Percentiles rank a stretch among this genome's conserved stretches.
These are phyloP conservation scores for Sporothrix brasiliensis DNA, from an alignment of 2,329 filamentous ascomycete species.

Conservation along the genomic window DNA sequence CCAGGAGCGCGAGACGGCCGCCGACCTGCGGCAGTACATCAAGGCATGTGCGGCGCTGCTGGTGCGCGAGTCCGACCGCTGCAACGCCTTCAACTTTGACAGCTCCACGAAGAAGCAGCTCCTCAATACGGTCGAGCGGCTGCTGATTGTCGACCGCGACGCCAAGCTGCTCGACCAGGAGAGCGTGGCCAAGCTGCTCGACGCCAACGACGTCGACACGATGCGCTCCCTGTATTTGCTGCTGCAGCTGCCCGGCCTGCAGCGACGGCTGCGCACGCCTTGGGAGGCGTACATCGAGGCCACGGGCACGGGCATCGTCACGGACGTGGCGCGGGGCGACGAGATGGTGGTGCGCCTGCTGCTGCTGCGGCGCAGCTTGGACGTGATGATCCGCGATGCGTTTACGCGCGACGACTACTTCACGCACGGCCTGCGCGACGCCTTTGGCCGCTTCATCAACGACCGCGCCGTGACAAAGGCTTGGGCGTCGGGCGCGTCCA, in stretches of 20 bases:
- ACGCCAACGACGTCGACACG: constrained; percentile 68
- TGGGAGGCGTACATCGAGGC: constrained; percentile 80
- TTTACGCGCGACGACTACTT: constrained; percentile 79
- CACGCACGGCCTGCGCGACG: constrained; percentile 75
- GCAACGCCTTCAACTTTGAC: constrained; percentile 80
- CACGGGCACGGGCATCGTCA: constrained; percentile 75
- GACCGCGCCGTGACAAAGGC: constrained; percentile 68
- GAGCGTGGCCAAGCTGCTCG: constrained; percentile 72
- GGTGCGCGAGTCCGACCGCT: constrained; percentile 71
- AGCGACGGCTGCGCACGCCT: constrained; percentile 67
- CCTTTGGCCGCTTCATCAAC: constrained; percentile 91
- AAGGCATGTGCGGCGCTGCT: constrained; percentile 69
- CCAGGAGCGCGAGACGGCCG: constrained; percentile 60
- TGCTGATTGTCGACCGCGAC: constrained; percentile 70
- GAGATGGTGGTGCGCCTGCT: constrained; percentile 86
- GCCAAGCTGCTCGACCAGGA: constrained; percentile 65
- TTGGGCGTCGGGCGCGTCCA: constrained; percentile 83
- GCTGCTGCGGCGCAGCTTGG: constrained; percentile 76
- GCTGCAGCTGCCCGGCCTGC: constrained; percentile 70
- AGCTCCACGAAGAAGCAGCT: constrained; percentile 78
- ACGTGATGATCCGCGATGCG: constrained; percentile 73
- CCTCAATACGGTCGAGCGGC: constrained; percentile 70
- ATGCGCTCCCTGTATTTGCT: constrained; percentile 78
- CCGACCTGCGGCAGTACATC: constrained; percentile 74
- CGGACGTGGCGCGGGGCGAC: constrained; percentile 74